Conservation (phyloP, 176 grass and related monocot genomes). For the Triticum turgidum region DNA sequence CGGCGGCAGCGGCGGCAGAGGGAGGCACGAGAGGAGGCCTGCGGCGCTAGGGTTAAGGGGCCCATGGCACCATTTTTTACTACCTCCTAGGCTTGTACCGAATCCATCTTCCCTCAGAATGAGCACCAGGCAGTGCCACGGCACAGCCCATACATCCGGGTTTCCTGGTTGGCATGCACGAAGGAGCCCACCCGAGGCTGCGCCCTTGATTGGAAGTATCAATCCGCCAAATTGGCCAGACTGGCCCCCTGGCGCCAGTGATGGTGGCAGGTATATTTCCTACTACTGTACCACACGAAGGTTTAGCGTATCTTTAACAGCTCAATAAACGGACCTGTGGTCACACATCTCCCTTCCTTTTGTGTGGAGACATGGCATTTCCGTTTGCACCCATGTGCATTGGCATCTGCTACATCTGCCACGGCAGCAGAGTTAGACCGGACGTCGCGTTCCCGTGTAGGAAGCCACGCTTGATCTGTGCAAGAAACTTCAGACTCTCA, state of each 20-base stretch:
- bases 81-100: too few relatives aligned
- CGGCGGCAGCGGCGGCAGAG: too few relatives aligned
- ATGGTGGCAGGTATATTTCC: background rate
- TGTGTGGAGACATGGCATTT: background rate
- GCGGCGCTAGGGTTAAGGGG: too few relatives aligned
- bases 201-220: background rate
- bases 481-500: background rate
- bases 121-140: background rate
- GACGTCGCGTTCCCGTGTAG: conserved; percentile 12
- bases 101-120: background rate
- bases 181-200: background rate
- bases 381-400: background rate
- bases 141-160: background rate
- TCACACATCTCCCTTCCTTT: background rate
- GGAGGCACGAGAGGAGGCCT: too few relatives aligned
- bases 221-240: background rate
- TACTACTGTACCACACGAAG: background rate
- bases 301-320: background rate
- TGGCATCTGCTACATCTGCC: background rate
- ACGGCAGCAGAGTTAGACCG: background rate
- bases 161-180: background rate
- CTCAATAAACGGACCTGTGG: background rate
- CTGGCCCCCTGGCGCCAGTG: background rate
- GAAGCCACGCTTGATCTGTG: background rate
- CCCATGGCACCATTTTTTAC: too few relatives aligned